A percentile compares a stretch with the other conserved stretches of the same genome.
Evolutionary conservation across 495 filamentous ascomycete species (phyloP).

Genomic region (Penicillium canescens): DNA sequence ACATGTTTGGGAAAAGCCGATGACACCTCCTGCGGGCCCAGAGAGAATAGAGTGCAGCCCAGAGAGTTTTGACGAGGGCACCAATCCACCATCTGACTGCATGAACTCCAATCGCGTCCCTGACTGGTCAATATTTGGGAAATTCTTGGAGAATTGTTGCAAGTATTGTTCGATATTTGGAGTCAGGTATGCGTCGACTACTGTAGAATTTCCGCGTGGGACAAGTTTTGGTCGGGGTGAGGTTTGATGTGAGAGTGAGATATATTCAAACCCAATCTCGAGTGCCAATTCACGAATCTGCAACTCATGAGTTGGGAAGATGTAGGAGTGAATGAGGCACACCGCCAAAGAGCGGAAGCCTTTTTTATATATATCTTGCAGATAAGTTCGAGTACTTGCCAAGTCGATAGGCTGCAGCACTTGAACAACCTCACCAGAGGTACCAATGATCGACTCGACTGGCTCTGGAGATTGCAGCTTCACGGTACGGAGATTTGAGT

Average conservation of each 20-base stretch:
- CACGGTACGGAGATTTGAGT: conserved; percentile 33
- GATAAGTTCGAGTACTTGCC: conserved; percentile 46
- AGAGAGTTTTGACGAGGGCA: conserved; percentile 73
- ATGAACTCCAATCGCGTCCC: conserved; percentile 77
- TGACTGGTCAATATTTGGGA: conserved; percentile 40
- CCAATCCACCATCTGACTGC: conserved; percentile 81
- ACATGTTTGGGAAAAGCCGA: conserved; percentile 14
- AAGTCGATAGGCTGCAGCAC: conserved; percentile 58
- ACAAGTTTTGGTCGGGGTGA: conserved; percentile 62
- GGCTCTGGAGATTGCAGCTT: conserved; percentile 20
- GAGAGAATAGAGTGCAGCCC: conserved; percentile 77
- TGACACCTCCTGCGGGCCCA: conserved; percentile 69
- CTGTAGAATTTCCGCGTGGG: conserved; percentile 14
- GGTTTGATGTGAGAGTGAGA: conserved; percentile 64
- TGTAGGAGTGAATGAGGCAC: conserved; percentile 80
- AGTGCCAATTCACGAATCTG: conserved; percentile 65
- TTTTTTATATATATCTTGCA: conserved; percentile 59
- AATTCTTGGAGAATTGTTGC: conserved; percentile 46
- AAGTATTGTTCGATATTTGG: conserved; percentile 16
- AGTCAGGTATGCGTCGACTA: conserved; percentile 13
- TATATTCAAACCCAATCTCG: conserved; percentile 74
- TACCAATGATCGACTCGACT: conserved; percentile 32
- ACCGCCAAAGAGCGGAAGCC: conserved; percentile 74
- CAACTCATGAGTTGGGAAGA: conserved; percentile 73
- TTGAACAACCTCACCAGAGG: conserved; percentile 70